Conservation (phyloP, 352 stramenopile genomes). For the Pythium rhizo-oryzae region DNA sequence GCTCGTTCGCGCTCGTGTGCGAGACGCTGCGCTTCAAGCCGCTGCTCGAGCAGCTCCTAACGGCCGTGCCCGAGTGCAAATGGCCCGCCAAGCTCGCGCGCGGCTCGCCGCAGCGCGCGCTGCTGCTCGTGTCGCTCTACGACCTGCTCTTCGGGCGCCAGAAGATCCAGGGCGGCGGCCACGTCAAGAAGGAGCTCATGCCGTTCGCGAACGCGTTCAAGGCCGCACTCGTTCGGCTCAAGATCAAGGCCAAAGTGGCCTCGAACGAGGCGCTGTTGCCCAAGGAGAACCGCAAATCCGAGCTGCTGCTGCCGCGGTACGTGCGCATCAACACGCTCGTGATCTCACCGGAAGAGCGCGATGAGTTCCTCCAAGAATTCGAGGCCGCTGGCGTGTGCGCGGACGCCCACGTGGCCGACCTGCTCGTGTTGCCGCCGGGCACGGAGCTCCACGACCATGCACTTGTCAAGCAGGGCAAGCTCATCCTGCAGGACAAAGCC, state of each 20-base stretch:
- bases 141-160: conserved; percentile 82
- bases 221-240: conserved; percentile 74
- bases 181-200: conserved; percentile 88
- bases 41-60: conserved; percentile 68
- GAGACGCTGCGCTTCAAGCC: conserved; percentile 90
- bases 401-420: conserved; percentile 88
- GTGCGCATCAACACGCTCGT: conserved; percentile 94
- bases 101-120: conserved; percentile 33
- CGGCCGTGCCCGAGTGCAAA: conserved; percentile 70
- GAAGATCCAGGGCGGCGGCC: conserved; percentile 88
- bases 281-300: conserved; percentile 73
- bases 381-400: conserved; percentile 42
- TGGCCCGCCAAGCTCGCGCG: conserved; percentile 59
- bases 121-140: conserved; percentile 87
- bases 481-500: conserved; percentile 97
- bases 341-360: conserved; percentile 46
- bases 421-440: conserved; percentile 91
- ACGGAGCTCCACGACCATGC: conserved; percentile 87
- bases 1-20: conserved; percentile 88
- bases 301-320: conserved; percentile 84
- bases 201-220: conserved; percentile 75
- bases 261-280: conserved; percentile 80
- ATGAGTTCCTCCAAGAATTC: conserved; percentile 53
- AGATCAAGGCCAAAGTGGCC: conserved; percentile 80
- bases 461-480: conserved; percentile 79